These are phyloP conservation scores for Blastomyces parvus DNA, from an alignment of 2,329 filamentous ascomycete species.

Conservation along the genomic window DNA sequence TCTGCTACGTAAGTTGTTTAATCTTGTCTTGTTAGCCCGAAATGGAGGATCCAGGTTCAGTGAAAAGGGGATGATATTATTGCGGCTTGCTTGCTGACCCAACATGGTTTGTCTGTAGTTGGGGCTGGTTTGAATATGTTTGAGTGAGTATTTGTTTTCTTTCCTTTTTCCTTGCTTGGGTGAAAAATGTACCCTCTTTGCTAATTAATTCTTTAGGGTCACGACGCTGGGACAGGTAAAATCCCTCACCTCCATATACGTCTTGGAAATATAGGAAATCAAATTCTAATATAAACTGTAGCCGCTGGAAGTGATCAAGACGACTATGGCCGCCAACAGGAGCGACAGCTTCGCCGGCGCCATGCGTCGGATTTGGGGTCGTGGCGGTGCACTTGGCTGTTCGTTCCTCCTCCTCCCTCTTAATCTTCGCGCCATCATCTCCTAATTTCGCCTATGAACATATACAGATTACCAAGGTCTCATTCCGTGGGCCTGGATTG, in stretches of 20 bases:
- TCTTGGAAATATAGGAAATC: conserved; percentile 2
- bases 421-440: not conserved
- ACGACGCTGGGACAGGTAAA: conserved; percentile 57
- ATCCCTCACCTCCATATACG: not conserved
- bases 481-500: conserved; percentile 99
- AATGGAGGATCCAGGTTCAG: not conserved
- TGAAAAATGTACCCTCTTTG: not conserved
- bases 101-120: conserved; percentile 38
- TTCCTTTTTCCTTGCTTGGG: not conserved
- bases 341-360: conserved; percentile 74
- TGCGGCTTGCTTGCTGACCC: conserved; percentile 20
- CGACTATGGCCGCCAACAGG: conserved; percentile 97
- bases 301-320: conserved; percentile 98
- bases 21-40: not conserved
- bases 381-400: conserved; percentile 92
- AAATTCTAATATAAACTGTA: conserved; percentile 30
- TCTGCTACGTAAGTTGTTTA: conserved; percentile 56
- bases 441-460: not conserved
- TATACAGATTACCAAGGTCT: conserved; percentile 91
- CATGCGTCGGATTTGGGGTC: conserved; percentile 79
- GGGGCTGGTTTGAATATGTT: conserved; percentile 93
- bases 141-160: conserved; percentile 48
- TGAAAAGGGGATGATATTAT: not conserved
- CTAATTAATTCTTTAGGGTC: conserved; percentile 38
- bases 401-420: conserved; percentile 37